These are phyloP conservation scores for Cystobasidium sp. DNA, from an alignment of 1,284 basidiomycete species.

Conservation along the genomic window DNA sequence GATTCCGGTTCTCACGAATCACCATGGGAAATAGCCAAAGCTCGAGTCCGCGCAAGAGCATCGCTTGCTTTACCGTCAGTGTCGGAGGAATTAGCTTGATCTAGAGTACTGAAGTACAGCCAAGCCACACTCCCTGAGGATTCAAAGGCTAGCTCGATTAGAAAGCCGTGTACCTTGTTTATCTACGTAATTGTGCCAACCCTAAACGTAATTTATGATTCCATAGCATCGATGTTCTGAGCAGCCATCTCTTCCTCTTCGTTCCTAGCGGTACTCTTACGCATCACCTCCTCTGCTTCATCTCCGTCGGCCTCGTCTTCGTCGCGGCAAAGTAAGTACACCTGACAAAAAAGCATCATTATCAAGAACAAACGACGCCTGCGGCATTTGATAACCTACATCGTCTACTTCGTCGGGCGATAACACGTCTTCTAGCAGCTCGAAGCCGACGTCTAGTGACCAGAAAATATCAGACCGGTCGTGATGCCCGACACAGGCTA, in stretches of 20 bases:
- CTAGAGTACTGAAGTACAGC: no score
- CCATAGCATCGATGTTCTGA: conserved; percentile 31
- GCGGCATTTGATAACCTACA: background rate
- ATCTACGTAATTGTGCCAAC: no score
- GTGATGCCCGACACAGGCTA: background rate
- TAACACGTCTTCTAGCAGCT: conserved; percentile 36
- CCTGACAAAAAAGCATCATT: background rate
- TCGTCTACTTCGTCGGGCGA: conserved; percentile 39
- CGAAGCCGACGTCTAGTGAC: conserved; percentile 21
- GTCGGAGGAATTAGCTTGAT: conserved; percentile 16
- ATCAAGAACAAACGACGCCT: background rate
- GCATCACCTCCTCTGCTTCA: background rate
- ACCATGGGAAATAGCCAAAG: conserved; percentile 39
- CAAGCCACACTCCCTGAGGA: no score
- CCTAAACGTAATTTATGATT: conserved; percentile 5
- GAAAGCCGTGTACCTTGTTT: no score
- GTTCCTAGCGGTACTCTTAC: background rate
- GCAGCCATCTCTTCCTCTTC: conserved; percentile 37
- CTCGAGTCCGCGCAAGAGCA: conserved; percentile 32
- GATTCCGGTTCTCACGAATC: conserved; percentile 43
- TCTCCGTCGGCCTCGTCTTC: conserved; percentile 34
- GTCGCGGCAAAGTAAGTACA: conserved; percentile 37
- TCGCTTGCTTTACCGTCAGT: conserved; percentile 34
- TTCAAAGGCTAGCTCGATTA: no score
- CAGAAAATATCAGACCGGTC: background rate